A percentile compares a stretch with the other conserved stretches of the same genome.
These are phyloP conservation scores for Yamagishiella unicocca DNA, from an alignment of 139 green algal genomes.

Conservation along the genomic window DNA sequence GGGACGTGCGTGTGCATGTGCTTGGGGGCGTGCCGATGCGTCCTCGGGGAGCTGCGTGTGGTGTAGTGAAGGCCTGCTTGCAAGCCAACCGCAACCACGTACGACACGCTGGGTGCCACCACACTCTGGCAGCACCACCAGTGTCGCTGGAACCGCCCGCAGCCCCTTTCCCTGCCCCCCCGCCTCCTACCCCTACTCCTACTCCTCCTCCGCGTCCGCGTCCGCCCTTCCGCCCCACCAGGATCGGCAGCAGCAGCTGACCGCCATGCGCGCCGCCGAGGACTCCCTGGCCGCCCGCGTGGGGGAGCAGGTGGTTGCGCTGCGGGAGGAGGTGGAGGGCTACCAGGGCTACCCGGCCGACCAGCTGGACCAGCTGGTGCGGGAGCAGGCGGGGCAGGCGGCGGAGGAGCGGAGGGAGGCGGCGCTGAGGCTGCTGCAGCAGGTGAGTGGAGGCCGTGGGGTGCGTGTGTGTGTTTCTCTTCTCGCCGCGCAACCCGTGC, in stretches of 20 bases:
- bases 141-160: not conserved
- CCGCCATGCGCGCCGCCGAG: not conserved
- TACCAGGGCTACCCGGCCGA: conserved; percentile 39
- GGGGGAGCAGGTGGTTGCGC: not conserved
- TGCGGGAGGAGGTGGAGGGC: conserved; percentile 19
- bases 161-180: too few species aligned
- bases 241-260: conserved; percentile 17
- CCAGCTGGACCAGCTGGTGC: conserved; percentile 49
- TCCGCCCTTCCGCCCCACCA: not conserved
- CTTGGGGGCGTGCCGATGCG: too few species aligned
- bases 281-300: conserved; percentile 15
- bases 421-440: conserved; percentile 51
- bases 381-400: conserved; percentile 43
- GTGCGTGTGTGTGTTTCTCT: not conserved
- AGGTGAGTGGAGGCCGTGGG: not conserved
- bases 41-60: too few species aligned
- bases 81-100: too few species aligned
- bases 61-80: too few species aligned
- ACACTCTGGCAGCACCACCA: not conserved
- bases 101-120: too few species aligned
- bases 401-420: conserved; percentile 48
- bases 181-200: not conserved
- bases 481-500: too few species aligned
- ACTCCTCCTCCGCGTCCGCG: not conserved
- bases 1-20: too few species aligned